phyloP scores from a whole-genome alignment of 2,329 filamentous ascomycete genomes.

The Trichoderma gracile region DNA sequence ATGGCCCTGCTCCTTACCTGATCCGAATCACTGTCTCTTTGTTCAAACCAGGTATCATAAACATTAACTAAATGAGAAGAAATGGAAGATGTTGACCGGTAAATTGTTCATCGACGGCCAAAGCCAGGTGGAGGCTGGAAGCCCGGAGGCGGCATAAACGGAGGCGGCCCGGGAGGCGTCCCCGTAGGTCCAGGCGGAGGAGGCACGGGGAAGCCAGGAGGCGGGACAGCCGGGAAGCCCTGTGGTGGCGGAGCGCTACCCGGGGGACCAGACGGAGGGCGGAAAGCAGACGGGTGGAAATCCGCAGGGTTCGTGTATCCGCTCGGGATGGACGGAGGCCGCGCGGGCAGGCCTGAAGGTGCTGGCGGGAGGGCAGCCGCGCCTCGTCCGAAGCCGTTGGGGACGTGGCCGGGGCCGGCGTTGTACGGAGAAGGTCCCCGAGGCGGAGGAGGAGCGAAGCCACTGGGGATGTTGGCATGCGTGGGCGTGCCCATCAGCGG shows the following conservation, averaged over 20 bases:
- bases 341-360: slow-evolving; percentile 52
- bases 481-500: slow-evolving; percentile 36
- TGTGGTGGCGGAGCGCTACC: slow-evolving; percentile 44
- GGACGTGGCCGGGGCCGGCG: slow-evolving; percentile 32
- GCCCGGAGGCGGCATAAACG: slow-evolving; percentile 45
- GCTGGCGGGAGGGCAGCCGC: slow-evolving; percentile 48
- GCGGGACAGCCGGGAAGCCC: slow-evolving; percentile 42
- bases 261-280: slow-evolving; percentile 34
- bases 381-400: slow-evolving; percentile 33
- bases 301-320: slow-evolving; percentile 51
- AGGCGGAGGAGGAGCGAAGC: slow-evolving; percentile 41
- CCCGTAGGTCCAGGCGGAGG: slow-evolving; percentile 37
- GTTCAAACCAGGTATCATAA: neutral
- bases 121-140: slow-evolving; percentile 51
- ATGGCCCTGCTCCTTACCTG: slow-evolving; percentile 9
- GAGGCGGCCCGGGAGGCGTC: slow-evolving; percentile 45
- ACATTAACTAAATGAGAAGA: neutral
- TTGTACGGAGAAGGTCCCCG: slow-evolving; percentile 42
- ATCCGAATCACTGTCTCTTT: neutral
- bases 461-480: slow-evolving; percentile 39
- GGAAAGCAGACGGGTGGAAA: slow-evolving; percentile 49
- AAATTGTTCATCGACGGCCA: slow-evolving; percentile 37
- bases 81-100: neutral
- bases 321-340: slow-evolving; percentile 50
- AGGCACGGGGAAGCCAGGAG: slow-evolving; percentile 44